Evolutionary conservation across 192 early-diverging fungal genomes (phyloP), one percentile per base, ranked within the genome.

Genomic region (Entomortierella chlamydospora): DNA sequence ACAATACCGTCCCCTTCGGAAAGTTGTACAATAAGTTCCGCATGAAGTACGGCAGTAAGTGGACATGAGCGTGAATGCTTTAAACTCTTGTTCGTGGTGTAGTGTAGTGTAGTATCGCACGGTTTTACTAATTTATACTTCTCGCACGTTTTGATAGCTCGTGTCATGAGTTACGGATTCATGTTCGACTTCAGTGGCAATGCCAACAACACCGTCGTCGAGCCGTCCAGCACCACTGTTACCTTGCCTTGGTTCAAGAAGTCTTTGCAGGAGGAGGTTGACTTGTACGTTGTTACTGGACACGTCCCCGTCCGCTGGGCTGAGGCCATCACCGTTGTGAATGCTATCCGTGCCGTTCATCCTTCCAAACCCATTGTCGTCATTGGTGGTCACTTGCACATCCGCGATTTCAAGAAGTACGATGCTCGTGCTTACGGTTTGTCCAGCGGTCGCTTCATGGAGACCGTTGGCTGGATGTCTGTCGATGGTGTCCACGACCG

Each of bases 401-500:
- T 86, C 4, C 86, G 87, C 62, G 87, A 89, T 50, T 86, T 84
- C 68, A 70, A 33, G 17, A 34, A 45, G 62, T 84, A 80, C 33
- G 87, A 85, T 68, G 17, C 42, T 28, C 82, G 83, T 54, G 85
- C 81, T 15, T 81, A 60, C 51, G 87, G 77, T 23, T 41, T 89
- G 29, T 57, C 83, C 30, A 61, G 77, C 64, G 87, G 87, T 64
- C 73, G 84, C 15, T 87, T 84, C 74, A 71, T 89, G 78, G 86
- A 89, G 47, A 87, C 87, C 20, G n/a, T 89, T 43, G 87, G 83
- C n/a, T 87, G 81, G 69, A 42, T 89, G 68, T 89, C 87, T 25
- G 67, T 87, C 47, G 60, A 66, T 55, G 83, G 73, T 30, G 59
- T 84, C 29, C 52, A 61, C 20, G 74, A 72, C 22, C 47, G 59